Evolutionary conservation across 192 early-diverging fungal species (phyloP).

Genomic region (Fimicolochytrium jonesii): DNA sequence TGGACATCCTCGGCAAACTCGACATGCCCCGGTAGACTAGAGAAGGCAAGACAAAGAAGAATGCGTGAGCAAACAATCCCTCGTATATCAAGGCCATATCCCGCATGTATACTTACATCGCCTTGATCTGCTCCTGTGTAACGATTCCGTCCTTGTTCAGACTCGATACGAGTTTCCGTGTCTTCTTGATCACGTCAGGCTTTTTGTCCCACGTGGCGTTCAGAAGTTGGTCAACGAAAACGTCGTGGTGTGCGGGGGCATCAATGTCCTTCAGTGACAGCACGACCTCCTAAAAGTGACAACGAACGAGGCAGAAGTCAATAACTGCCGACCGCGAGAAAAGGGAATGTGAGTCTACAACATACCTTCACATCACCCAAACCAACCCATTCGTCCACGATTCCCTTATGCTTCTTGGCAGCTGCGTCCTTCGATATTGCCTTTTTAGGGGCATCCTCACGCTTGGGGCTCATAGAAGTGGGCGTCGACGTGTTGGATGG

Average conservation of each 20-base stretch:
- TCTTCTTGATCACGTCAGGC: conserved; percentile 23
- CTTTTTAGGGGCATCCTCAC: conserved; percentile 1
- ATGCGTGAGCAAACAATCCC: conserved; percentile 3
- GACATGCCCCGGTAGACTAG: conserved; percentile 43
- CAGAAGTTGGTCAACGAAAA: conserved; percentile 51
- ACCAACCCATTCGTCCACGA: conserved; percentile 65
- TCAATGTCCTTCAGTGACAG: conserved; percentile 68
- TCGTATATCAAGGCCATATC: neutral
- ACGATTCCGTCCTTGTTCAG: conserved; percentile 43
- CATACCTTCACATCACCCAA: too few species aligned
- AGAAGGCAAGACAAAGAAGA: conserved; percentile 12
- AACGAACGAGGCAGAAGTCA: too few species aligned
- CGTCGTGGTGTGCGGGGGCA: conserved; percentile 49
- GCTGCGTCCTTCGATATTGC: conserved; percentile 30
- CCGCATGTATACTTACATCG: conserved; percentile 4
- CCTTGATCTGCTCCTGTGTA: conserved; percentile 37
- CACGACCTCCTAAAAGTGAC: conserved; percentile 48
- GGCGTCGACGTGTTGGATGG: neutral
- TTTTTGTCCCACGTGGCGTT: conserved; percentile 37
- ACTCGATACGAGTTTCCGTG: conserved; percentile 20
- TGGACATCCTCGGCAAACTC: conserved; percentile 68
- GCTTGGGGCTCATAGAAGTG: neutral
- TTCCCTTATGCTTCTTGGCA: conserved; percentile 50
- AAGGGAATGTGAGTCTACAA: too few species aligned
- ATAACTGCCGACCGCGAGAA: too few species aligned